Base-by-base conservation (phyloP, 2,329 filamentous ascomycete genomes). In the Emericellopsis cladophorae region DNA sequence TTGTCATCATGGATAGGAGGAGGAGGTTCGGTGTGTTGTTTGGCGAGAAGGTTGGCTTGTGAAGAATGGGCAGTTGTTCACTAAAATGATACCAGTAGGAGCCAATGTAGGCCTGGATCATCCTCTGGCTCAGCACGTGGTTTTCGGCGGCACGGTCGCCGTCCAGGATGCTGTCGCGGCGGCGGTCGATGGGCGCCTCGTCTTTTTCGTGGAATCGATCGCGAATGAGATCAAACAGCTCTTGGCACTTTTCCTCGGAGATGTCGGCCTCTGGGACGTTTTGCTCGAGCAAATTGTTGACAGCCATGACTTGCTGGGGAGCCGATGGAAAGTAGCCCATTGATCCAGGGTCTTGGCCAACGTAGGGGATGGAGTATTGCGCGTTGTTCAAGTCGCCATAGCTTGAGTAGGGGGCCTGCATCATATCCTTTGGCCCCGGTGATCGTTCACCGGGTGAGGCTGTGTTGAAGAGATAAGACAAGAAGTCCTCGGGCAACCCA, bases 21-120 rank as follows among this genome's bases (percentile, higher is more conserved):
- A 96, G 69, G 16, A 95, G 66, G 49, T 87, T 89, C 0, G 87
- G 87, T 21, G 86, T 92, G 46, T 79, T 84, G 53, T 94, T 86
- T 0, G 90, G 82, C 5, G 80, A 84, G 59, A 96, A 98, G 0
- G 90, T 95, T 4, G 92, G 88, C 54, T 89, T 87, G 60, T 98
- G 92, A 37, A 96, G 68, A 44, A 98, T 95, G 1, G 92, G 92
- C 47, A 96, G 72, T 57, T 96, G 92, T 41, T 89, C 83, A 58
- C 92, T 93, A 54, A 95, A 94, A 58, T 95, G 84, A 40, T 84
- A 72, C 92, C 92, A 98, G 59, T 93, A 98, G 2, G 88, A 94
- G 10, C 80, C 76, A 48, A 94, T 88, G 54, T 95, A 96, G 4
- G 81, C 82, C 61, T 95, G 87, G 84, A 96, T 93, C 86, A 95